Evolutionary conservation across 192 early-diverging fungal genomes (phyloP).

Genomic region (Allomyces arbusculus): DNA sequence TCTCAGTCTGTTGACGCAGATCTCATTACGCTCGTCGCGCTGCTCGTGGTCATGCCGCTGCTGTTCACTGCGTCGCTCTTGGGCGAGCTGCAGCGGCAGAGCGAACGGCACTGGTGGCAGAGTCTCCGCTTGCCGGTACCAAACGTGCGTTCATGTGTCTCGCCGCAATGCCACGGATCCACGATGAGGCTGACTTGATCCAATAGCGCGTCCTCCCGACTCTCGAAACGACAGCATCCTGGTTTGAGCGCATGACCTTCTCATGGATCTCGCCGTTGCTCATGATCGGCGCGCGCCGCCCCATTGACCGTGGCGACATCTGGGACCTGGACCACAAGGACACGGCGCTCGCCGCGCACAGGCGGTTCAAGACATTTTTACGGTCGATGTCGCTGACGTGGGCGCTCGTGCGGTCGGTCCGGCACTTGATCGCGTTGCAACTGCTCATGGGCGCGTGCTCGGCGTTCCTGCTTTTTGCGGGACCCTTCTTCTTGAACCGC

Average conservation of each 20-base stretch:
- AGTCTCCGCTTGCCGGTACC: too few relatives aligned
- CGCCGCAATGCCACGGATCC: too few relatives aligned
- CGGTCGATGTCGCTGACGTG: not conserved
- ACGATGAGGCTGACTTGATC: too few relatives aligned
- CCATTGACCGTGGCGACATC: conserved; percentile 16
- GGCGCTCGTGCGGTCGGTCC: not conserved
- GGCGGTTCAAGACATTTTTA: not conserved
- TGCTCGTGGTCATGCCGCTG: too few relatives aligned
- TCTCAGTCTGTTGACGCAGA: too few relatives aligned
- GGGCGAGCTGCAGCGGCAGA: too few relatives aligned
- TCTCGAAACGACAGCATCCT: conserved; percentile 7
- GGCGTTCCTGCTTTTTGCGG: conserved; percentile 8
- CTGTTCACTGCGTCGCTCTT: too few relatives aligned
- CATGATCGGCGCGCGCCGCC: conserved; percentile 8
- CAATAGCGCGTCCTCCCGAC: not conserved
- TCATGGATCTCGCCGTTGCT: conserved; percentile 23
- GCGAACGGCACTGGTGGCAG: too few relatives aligned
- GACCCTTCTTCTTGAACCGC: conserved; percentile 20
- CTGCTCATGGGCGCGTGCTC: not conserved
- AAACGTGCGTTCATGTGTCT: too few relatives aligned
- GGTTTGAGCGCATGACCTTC: conserved; percentile 20
- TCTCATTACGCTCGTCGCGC: too few relatives aligned
- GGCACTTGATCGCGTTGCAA: not conserved
- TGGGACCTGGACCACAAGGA: conserved; percentile 9
- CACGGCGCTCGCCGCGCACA: not conserved